phyloP scores from a whole-genome alignment of 192 early-diverging fungal species.

The Backusella sp. region DNA sequence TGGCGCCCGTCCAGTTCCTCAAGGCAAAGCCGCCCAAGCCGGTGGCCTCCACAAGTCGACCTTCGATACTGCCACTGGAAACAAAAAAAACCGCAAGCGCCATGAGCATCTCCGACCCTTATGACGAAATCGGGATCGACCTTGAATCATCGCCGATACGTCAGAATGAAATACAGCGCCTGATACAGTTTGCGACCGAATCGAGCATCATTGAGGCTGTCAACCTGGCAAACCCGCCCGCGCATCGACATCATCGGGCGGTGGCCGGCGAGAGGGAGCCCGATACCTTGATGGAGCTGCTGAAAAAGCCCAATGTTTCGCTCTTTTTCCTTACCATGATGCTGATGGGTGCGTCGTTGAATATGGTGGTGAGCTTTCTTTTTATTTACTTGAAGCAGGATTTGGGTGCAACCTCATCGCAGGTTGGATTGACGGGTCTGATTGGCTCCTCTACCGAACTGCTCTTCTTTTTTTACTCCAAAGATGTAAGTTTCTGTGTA shows the following conservation, averaged over 20 bases:
- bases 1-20: background rate
- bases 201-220: conserved; percentile 40
- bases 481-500: conserved; percentile 31
- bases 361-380: conserved; percentile 42
- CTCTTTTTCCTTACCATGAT: conserved; percentile 44
- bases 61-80: background rate
- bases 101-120: background rate
- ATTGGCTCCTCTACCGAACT: conserved; percentile 41
- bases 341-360: conserved; percentile 44
- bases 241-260: conserved; percentile 9
- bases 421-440: conserved; percentile 43
- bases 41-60: background rate
- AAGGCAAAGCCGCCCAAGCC: background rate
- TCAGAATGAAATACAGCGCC: conserved; percentile 36
- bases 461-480: conserved; percentile 45
- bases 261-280: conserved; percentile 15
- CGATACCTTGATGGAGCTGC: conserved; percentile 30
- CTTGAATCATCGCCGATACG: conserved; percentile 26
- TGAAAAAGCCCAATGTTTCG: conserved; percentile 33
- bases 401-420: conserved; percentile 39
- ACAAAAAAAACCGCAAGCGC: background rate
- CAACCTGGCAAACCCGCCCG: conserved; percentile 29
- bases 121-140: conserved; percentile 23
- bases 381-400: conserved; percentile 45
- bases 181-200: conserved; percentile 41